These are phyloP conservation scores for Termitomyces sp. DNA, from an alignment of 768 basidiomycete genomes.

Conservation along the genomic window DNA sequence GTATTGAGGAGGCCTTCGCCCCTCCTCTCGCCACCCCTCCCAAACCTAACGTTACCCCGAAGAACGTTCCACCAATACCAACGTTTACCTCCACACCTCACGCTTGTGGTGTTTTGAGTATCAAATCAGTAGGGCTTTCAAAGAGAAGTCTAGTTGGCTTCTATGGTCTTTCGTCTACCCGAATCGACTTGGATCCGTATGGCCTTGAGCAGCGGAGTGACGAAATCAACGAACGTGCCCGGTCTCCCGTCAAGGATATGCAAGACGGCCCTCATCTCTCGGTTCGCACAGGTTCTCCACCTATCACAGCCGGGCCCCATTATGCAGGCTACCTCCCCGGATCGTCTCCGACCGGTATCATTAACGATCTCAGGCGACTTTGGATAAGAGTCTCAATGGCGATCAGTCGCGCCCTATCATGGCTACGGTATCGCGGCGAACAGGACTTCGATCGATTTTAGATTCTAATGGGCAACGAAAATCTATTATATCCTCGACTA, in stretches of 20 bases:
- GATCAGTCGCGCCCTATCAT: neutral
- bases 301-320: slow-evolving; percentile 1
- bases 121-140: neutral
- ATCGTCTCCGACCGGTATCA: neutral
- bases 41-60: neutral
- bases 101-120: neutral
- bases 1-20: neutral
- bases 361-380: neutral
- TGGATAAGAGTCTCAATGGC: neutral
- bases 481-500: neutral
- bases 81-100: neutral
- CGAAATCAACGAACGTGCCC: neutral
- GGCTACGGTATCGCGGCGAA: neutral
- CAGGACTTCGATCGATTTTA: neutral
- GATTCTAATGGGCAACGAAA: neutral
- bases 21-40: neutral
- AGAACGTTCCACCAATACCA: neutral
- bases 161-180: neutral
- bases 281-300: neutral
- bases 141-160: neutral
- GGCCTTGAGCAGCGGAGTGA: neutral
- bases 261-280: neutral
- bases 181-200: neutral
- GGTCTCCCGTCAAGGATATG: neutral
- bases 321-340: neutral